These are phyloP conservation scores for Obelidium mucronatum DNA, from an alignment of 192 early-diverging fungal species.

Conservation along the genomic window DNA sequence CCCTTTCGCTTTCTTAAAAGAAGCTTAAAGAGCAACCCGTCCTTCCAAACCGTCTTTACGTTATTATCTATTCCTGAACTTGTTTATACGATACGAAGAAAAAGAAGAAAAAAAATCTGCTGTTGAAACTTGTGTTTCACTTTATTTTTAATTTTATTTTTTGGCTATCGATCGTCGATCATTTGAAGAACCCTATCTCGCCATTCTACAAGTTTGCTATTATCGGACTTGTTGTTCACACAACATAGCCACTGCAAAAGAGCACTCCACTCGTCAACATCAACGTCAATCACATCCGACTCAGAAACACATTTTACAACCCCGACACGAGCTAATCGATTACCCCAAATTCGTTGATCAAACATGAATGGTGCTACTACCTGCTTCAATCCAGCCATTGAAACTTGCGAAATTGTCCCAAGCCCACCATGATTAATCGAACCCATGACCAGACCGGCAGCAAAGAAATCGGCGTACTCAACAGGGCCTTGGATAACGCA, in stretches of 20 bases:
- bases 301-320: slow-evolving; percentile 7
- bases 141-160: too few relatives aligned
- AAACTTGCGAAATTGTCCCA: slow-evolving; percentile 20
- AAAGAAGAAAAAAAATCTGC: neutral
- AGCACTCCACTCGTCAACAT: slow-evolving; percentile 2
- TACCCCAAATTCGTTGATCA: slow-evolving; percentile 20
- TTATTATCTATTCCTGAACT: neutral
- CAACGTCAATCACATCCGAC: neutral
- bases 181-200: neutral
- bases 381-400: slow-evolving; percentile 13
- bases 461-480: slow-evolving; percentile 6
- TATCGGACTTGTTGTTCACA: neutral
- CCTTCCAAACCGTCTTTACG: too few relatives aligned
- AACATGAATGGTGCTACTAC: slow-evolving; percentile 28
- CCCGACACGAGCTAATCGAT: neutral
- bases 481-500: slow-evolving; percentile 5
- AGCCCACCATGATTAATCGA: slow-evolving; percentile 25
- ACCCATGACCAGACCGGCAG: neutral
- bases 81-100: neutral
- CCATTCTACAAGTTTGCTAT: neutral
- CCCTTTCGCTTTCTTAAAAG: neutral
- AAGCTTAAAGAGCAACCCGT: neutral
- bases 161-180: too few relatives aligned
- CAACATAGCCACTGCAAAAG: slow-evolving; percentile 5
- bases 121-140: too few relatives aligned